phyloP scores from a whole-genome alignment of 2,329 filamentous ascomycete genomes.

The Myriangium duriaei region DNA sequence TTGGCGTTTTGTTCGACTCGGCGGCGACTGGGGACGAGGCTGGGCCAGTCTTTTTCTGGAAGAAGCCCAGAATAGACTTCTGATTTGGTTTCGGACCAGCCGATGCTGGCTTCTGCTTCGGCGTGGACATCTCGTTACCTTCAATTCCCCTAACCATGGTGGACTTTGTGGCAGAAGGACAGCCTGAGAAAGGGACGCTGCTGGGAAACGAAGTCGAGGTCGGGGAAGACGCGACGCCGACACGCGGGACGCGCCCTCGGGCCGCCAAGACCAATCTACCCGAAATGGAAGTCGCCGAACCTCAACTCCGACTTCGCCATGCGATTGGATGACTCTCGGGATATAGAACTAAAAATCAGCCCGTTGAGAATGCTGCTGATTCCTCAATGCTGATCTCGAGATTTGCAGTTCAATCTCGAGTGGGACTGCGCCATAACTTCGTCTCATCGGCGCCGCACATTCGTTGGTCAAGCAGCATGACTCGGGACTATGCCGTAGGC shows the following conservation, averaged over 20 bases:
- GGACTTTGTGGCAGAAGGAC: not conserved
- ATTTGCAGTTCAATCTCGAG: not conserved
- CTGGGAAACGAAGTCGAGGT: not conserved
- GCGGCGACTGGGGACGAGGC: constrained; percentile 32
- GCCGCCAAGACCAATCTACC: constrained; percentile 4
- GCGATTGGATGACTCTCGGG: too few relatives aligned
- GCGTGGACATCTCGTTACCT: constrained; percentile 35
- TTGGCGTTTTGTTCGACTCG: constrained; percentile 20
- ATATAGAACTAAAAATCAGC: too few relatives aligned
- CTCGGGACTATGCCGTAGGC: constrained; percentile 7
- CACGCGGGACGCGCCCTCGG: constrained; percentile 2
- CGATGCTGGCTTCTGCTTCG: constrained; percentile 34
- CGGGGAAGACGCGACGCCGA: constrained; percentile 7
- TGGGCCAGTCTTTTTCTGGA: constrained; percentile 43
- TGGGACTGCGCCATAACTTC: not conserved
- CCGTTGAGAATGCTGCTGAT: too few relatives aligned
- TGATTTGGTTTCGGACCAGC: constrained; percentile 35
- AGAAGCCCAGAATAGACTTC: constrained; percentile 69
- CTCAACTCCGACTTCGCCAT: not conserved
- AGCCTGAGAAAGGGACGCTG: not conserved
- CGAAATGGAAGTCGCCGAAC: constrained; percentile 1
- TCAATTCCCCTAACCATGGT: constrained; percentile 34
- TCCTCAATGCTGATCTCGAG: not conserved
- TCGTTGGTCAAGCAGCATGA: constrained; percentile 4
- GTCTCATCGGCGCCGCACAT: not conserved